Evolutionary conservation across 1,139 yeast species (phyloP), one percentile per base, ranked within the genome.

Genomic region (Magnusiomyces tetraspermus): DNA sequence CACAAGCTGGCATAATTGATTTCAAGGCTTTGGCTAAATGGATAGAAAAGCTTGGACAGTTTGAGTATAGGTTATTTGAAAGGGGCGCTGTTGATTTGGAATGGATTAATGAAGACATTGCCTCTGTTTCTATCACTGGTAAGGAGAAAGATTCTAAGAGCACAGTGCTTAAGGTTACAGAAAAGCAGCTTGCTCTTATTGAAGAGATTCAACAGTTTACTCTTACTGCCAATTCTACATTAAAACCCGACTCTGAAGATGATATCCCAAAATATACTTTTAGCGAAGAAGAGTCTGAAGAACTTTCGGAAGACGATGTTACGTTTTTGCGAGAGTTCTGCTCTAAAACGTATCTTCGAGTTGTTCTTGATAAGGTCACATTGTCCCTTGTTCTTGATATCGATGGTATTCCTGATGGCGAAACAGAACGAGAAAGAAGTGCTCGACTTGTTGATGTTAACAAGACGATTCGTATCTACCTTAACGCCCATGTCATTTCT

Each of bases 91-190:
- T 88, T 55, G 97, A 92, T 66, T 80, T 85, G 5, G 95, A 85
- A 58, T 90, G 97, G 96, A 86, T 89, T 68, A 88, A 87, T 67
- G 79, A 83, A 62, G 86, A 85, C 61, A 76, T 90, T 56, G 95
- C 86, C 59, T 82, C 83, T 60, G 82, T 90, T 54, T 84, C 95
- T 2, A 73, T 83, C 45, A 75, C 80, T 52, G 94, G 92, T 58
- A 83, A 79, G 58, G 79, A 77, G 63, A 81, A 79, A 63, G 78
- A 94, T 65, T 77, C 78, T 54, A 75, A 79, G 1, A 59, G 82
- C 61, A 70, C 83, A 52, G 70, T 85, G 33, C 70, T 92, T 17
- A 28, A 46, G 6, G 15, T 37, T 43, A 71, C 88, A 51, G 81
- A 83, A 56, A 83, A 82, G 57, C 95, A 92, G 68, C 83, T 82